These are phyloP conservation scores for Dipodascus albidus DNA, from an alignment of 805 yeast genomes.

Conservation along the genomic window DNA sequence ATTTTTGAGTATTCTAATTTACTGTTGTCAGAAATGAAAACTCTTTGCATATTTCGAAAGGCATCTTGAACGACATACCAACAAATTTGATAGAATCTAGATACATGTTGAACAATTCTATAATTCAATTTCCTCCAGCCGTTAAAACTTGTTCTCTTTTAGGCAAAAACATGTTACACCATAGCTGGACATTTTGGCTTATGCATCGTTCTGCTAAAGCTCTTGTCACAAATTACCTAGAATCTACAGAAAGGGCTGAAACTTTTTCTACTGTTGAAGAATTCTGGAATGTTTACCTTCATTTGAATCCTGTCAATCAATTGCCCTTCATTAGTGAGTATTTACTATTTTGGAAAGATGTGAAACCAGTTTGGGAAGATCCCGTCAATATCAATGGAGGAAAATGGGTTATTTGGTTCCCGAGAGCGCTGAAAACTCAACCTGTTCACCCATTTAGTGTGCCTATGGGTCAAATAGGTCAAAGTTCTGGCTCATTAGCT, in stretches of 20 bases:
- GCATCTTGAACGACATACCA: too few species aligned
- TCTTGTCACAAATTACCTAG: conserved; percentile 16
- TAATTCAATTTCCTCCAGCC: too few species aligned
- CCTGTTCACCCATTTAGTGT: conserved; percentile 3
- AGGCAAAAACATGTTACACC: conserved; percentile 8
- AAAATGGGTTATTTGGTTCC: conserved; percentile 46
- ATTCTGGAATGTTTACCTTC: conserved; percentile 92
- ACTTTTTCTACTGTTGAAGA: conserved; percentile 85
- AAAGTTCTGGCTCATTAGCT: not conserved
- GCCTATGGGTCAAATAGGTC: conserved; percentile 1
- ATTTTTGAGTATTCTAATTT: too few species aligned
- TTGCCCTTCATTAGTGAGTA: conserved; percentile 32
- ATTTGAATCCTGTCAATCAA: conserved; percentile 24
- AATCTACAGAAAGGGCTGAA: conserved; percentile 57
- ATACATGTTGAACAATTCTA: too few species aligned
- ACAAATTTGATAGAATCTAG: not conserved
- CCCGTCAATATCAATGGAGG: conserved; percentile 51
- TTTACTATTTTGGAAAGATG: conserved; percentile 45
- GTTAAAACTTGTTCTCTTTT: not conserved
- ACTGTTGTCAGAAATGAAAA: not conserved
- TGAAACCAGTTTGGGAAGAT: conserved; percentile 61
- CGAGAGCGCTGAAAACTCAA: conserved; percentile 22
- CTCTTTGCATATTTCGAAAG: not conserved
- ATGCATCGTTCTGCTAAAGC: conserved; percentile 20
- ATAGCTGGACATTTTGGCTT: conserved; percentile 23